Evolutionary conservation across 2,329 filamentous ascomycete genomes (phyloP).

Genomic region (Aurifilum marmelostoma): DNA sequence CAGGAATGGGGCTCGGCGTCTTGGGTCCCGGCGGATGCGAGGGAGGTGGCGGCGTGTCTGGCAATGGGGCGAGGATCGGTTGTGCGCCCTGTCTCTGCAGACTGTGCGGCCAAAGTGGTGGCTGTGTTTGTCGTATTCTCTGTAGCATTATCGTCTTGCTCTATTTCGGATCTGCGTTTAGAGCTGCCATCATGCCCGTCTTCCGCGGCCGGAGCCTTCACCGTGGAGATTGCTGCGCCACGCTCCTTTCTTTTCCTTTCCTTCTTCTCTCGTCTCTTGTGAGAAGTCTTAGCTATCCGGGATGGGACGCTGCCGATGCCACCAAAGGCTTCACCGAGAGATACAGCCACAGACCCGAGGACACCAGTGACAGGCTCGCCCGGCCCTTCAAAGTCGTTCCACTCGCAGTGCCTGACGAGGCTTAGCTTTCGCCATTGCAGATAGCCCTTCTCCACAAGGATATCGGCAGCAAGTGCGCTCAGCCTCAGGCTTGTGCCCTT

Average conservation of each 20-base stretch:
- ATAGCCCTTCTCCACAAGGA: constrained; percentile 64
- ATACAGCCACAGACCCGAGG: constrained; percentile 63
- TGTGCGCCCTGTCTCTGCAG: constrained; percentile 31
- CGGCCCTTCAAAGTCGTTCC: constrained; percentile 77
- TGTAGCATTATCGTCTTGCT: constrained; percentile 11
- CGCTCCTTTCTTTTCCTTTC: constrained; percentile 35
- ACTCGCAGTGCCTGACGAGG: constrained; percentile 69
- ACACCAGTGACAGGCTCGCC: constrained; percentile 73
- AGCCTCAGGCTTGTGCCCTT: constrained; percentile 64
- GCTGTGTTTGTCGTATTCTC: not conserved
- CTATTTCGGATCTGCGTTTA: constrained; percentile 10
- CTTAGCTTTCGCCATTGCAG: constrained; percentile 66
- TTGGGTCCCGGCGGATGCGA: constrained; percentile 34
- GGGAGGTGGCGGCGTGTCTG: constrained; percentile 29
- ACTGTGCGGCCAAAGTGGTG: constrained; percentile 25
- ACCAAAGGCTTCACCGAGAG: constrained; percentile 60
- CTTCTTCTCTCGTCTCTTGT: constrained; percentile 53
- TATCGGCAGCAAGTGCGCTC: constrained; percentile 66
- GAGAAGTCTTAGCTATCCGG: constrained; percentile 60
- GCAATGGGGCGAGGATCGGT: constrained; percentile 15
- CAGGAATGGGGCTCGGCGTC: constrained; percentile 41
- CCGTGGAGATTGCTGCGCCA: not conserved
- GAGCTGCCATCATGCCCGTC: constrained; percentile 29
- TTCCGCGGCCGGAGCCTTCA: constrained; percentile 29
- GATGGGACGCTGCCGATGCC: constrained; percentile 68